Evolutionary conservation across 78 protist species (phyloP).

Genomic region (Dictyostelium brefeldianum): DNA sequence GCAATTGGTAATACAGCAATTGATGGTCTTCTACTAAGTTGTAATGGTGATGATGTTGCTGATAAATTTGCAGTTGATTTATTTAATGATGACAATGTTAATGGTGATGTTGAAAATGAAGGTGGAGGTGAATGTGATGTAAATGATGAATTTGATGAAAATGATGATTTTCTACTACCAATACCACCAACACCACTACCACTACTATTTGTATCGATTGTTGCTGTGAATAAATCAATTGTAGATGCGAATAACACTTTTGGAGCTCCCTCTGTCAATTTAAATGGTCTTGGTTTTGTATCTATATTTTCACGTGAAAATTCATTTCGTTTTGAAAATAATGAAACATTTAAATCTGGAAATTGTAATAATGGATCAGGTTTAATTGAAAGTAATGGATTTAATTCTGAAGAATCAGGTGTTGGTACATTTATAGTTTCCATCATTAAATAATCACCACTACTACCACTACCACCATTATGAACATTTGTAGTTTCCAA

Average conservation of each 20-base stretch:
- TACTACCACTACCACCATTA: not conserved
- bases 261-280: not conserved
- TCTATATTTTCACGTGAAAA: not conserved
- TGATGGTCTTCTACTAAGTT: too few species aligned
- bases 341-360: constrained; percentile 20
- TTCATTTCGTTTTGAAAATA: constrained; percentile 29
- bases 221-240: not conserved
- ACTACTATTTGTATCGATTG: not conserved
- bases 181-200: not conserved
- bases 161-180: not conserved
- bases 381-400: not conserved
- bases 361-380: constrained; percentile 17
- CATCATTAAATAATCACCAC: not conserved
- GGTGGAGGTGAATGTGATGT: not conserved
- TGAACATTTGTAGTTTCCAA: not conserved
- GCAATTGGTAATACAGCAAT: too few species aligned
- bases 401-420: constrained; percentile 14
- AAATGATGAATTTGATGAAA: not conserved
- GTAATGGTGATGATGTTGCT: too few species aligned
- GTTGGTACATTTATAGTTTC: constrained; percentile 6
- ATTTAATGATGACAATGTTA: not conserved
- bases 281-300: not conserved
- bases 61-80: not conserved
- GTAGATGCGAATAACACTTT: not conserved
- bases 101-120: not conserved